phyloP scores from a whole-genome alignment of 306 rosid species.

The Acacia confusa region DNA sequence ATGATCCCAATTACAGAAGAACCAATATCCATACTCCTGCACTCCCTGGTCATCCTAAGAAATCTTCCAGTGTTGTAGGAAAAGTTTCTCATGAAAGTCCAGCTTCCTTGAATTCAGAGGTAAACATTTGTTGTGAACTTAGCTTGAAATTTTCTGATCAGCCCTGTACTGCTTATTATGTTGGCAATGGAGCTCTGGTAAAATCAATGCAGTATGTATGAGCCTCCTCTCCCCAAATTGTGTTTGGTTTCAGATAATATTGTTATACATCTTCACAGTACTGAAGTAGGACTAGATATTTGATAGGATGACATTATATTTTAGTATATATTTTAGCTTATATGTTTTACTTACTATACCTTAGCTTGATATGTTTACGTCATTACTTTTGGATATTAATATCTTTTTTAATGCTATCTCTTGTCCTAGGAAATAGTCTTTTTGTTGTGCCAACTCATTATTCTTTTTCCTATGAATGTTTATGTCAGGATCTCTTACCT shows the following conservation, averaged over 20 bases:
- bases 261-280: slow-evolving; percentile 4
- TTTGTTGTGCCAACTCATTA: background rate
- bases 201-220: background rate
- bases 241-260: slow-evolving; percentile 8
- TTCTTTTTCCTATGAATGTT: slow-evolving; percentile 6
- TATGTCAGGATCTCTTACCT: slow-evolving; percentile 3
- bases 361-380: background rate
- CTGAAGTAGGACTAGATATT: background rate
- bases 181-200: background rate
- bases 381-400: background rate
- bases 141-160: slow-evolving; percentile 12
- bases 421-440: background rate
- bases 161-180: slow-evolving; percentile 6
- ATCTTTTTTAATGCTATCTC: background rate
- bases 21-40: slow-evolving; percentile 1
- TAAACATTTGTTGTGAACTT: slow-evolving; percentile 1
- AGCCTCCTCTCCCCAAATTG: background rate
- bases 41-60: background rate
- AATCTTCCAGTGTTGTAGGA: background rate
- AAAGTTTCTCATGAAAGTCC: background rate
- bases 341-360: background rate
- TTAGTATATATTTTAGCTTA: background rate
- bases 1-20: background rate
- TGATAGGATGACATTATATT: background rate
- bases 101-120: background rate